Conservation (phyloP, 768 basidiomycete species). For the Trametes cingulata region DNA sequence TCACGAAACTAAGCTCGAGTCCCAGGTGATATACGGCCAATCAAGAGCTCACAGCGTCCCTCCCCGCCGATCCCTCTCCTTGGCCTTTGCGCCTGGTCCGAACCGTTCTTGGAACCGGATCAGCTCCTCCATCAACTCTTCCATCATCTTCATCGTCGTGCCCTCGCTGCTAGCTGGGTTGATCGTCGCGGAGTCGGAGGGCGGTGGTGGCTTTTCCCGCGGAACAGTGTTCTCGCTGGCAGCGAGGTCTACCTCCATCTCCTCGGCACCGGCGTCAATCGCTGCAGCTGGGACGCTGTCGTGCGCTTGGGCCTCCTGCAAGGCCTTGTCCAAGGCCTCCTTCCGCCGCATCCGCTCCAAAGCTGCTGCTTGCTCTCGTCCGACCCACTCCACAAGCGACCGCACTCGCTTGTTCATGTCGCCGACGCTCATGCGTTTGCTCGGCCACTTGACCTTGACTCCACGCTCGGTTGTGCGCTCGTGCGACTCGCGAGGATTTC, state of each 20-base stretch:
- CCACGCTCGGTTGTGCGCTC: conserved; percentile 71
- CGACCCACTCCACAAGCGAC: conserved; percentile 92
- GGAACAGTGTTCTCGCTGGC: conserved; percentile 21
- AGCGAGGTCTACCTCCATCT: conserved; percentile 33
- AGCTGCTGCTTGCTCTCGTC: conserved; percentile 78
- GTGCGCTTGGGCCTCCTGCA: conserved; percentile 35
- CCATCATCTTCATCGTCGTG: conserved; percentile 80
- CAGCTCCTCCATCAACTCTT: conserved; percentile 87
- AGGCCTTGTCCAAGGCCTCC: conserved; percentile 62
- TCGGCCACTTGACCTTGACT: conserved; percentile 90
- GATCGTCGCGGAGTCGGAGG: neutral
- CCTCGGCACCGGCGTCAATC: conserved; percentile 25
- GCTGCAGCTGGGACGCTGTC: neutral
- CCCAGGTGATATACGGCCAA: neutral
- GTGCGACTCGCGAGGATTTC: conserved; percentile 50
- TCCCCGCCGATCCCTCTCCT: conserved; percentile 37
- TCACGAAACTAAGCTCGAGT: conserved; percentile 1
- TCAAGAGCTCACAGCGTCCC: conserved; percentile 29
- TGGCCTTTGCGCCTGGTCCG: conserved; percentile 54
- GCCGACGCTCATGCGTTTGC: conserved; percentile 91
- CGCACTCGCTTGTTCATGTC: conserved; percentile 97
- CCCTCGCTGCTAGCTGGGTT: conserved; percentile 16
- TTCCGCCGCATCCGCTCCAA: conserved; percentile 68
- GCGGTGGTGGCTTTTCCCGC: conserved; percentile 23
- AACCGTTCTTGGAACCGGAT: conserved; percentile 88